Base-by-base conservation (phyloP, 1,284 basidiomycete species). In the Cutaneotrichosporon curvatum region DNA sequence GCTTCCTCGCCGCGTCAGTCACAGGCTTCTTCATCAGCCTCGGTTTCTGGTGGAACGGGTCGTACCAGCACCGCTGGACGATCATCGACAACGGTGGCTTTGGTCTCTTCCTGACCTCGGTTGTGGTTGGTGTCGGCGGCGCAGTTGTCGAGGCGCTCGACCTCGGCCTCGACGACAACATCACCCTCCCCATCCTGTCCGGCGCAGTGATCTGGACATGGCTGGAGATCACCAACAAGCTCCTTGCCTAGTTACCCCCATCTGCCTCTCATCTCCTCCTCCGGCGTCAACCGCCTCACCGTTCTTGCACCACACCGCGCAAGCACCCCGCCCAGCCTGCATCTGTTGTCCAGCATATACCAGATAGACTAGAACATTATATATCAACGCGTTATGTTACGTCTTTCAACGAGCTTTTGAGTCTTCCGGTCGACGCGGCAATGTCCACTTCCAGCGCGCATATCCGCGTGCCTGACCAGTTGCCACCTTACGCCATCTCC, bases 131-230 rank as follows among this genome's bases (percentile, higher is more conserved):
- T 1, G 47, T 87, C 16, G 80, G 87, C n/a, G 83, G 84, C 31
- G 88, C 84, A 10, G 74, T 89, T 21, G 83, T 84, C 20, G 87
- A 92, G 68, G 87, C 87, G 1, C 73, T 91, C 31, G 91, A 96
- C 69, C 75, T 97, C 11, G 89, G 87, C 4, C 63, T 90, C 30
- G 94, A 97, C 64, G 94, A 98, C 68, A 97, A 98, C 70, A 72
- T 97, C 33, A 92, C 88, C 5, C 74, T 98, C 22, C 94, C 94
- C 2, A 84, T 97, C 59, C 79, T 96, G 37, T 84, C 87, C 16
- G 91, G 90, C 1, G 82, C 81, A 1, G 82, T 86, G 59, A 76
- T 94, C 42, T 84, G 84, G 77, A 59, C 57, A 4, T 73, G 70
- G 67, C 57, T 75, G 37, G 55, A 53, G 16, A 43, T 50, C 34